Evolutionary conservation across 306 rosid species (phyloP).

Genomic region (Trifolium pratense): DNA sequence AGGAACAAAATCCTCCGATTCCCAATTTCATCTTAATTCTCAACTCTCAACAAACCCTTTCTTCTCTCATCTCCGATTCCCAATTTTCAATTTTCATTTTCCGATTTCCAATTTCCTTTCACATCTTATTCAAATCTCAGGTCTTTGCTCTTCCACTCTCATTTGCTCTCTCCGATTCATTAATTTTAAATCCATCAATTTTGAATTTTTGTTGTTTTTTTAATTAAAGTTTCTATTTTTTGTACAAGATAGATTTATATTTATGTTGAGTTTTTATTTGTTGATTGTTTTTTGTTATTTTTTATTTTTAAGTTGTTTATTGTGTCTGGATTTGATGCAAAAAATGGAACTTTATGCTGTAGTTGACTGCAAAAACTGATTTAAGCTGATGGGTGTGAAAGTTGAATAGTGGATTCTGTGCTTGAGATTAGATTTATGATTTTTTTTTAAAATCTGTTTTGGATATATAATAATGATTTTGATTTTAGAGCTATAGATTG

Average conservation of each 20-base stretch:
- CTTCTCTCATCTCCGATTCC: slow-evolving; percentile 21
- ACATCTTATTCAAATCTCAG: slow-evolving; percentile 15
- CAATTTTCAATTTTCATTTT: not conserved
- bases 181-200: not conserved
- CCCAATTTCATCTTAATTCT: slow-evolving; percentile 20
- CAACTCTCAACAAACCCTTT: not conserved
- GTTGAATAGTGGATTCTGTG: slow-evolving; percentile 27
- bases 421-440: slow-evolving; percentile 1
- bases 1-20: not conserved
- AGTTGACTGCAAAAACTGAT: not conserved
- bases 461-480: not conserved
- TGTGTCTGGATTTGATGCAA: slow-evolving; percentile 20
- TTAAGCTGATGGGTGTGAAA: slow-evolving; percentile 15
- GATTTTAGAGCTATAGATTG: slow-evolving; percentile 6
- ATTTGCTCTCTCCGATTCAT: not conserved
- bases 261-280: not conserved
- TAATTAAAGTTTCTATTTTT: not conserved
- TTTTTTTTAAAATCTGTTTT: not conserved
- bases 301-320: slow-evolving; percentile 28
- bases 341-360: slow-evolving; percentile 35
- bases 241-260: not conserved
- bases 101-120: not conserved
- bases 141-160: slow-evolving; percentile 21
- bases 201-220: not conserved
- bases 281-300: slow-evolving; percentile 38